phyloP scores from a whole-genome alignment of 176 grass and related monocot genomes.

The Aechmea fasciata region DNA sequence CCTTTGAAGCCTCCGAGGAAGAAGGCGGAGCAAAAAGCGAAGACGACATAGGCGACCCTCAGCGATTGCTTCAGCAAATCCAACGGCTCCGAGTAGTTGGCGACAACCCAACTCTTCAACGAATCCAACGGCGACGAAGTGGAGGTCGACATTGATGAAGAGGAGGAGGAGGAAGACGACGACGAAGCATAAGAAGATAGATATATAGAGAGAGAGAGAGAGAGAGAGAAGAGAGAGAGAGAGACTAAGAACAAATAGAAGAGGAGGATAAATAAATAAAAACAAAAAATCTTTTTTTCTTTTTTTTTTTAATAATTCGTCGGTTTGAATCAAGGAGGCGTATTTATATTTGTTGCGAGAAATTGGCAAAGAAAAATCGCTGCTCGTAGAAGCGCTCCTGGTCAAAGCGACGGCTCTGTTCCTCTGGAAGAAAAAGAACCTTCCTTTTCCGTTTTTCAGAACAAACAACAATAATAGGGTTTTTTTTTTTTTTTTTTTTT shows the following conservation, averaged over 20 bases:
- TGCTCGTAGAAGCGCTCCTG: too few species aligned
- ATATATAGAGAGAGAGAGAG: neutral
- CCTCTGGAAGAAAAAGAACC: too few species aligned
- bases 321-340: too few species aligned
- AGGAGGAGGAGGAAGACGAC: neutral
- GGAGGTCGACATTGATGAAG: neutral
- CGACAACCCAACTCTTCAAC: constrained; percentile 37
- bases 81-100: constrained; percentile 45
- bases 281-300: too few species aligned
- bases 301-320: too few species aligned
- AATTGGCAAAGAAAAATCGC: too few species aligned
- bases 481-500: too few species aligned
- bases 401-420: too few species aligned
- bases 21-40: constrained; percentile 81
- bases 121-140: constrained; percentile 30
- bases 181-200: neutral
- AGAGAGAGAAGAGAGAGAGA: neutral
- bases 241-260: neutral
- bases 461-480: too few species aligned
- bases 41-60: constrained; percentile 54
- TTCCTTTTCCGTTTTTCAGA: too few species aligned
- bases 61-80: constrained; percentile 34
- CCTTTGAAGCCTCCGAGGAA: constrained; percentile 91
- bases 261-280: too few species aligned
- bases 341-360: too few species aligned